Evolutionary conservation across 1,284 basidiomycete genomes (phyloP).

Genomic region (Melampsora larici-populina): DNA sequence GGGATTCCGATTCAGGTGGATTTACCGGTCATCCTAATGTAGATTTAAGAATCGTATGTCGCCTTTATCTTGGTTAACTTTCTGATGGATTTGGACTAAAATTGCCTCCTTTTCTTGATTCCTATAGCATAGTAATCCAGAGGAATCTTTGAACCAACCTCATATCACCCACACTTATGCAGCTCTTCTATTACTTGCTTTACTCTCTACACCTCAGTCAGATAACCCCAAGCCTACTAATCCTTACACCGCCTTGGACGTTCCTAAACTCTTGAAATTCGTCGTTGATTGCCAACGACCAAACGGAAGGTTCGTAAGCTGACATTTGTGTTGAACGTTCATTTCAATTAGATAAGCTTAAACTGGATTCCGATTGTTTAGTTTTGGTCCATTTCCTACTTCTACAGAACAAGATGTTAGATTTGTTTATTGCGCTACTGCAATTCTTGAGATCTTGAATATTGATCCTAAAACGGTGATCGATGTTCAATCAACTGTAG

Average conservation of each 20-base stretch:
- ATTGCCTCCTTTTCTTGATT: slow-evolving; percentile 11
- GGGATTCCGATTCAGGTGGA: slow-evolving; percentile 63
- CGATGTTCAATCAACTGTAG: slow-evolving; percentile 62
- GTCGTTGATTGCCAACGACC: slow-evolving; percentile 67
- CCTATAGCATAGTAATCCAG: slow-evolving; percentile 47
- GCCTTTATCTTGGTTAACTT: no score
- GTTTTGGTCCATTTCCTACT: slow-evolving; percentile 71
- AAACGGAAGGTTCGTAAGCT: slow-evolving; percentile 69
- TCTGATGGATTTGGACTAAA: no score
- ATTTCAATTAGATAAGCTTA: background rate
- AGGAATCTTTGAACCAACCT: slow-evolving; percentile 62
- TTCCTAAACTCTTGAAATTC: slow-evolving; percentile 62
- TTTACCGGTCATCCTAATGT: slow-evolving; percentile 70
- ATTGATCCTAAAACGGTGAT: slow-evolving; percentile 73
- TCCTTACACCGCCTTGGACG: slow-evolving; percentile 56
- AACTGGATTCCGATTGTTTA: slow-evolving; percentile 51
- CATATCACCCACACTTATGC: slow-evolving; percentile 78
- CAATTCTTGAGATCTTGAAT: slow-evolving; percentile 65
- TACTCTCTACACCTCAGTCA: slow-evolving; percentile 57
- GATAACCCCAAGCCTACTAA: slow-evolving; percentile 70
- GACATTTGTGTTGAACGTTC: slow-evolving; percentile 2
- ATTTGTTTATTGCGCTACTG: slow-evolving; percentile 83
- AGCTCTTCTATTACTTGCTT: slow-evolving; percentile 71
- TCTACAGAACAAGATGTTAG: slow-evolving; percentile 70
- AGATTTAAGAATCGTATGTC: slow-evolving; percentile 47